These are phyloP conservation scores for Fusarium nurragi DNA, from an alignment of 2,329 filamentous ascomycete genomes.

Conservation along the genomic window DNA sequence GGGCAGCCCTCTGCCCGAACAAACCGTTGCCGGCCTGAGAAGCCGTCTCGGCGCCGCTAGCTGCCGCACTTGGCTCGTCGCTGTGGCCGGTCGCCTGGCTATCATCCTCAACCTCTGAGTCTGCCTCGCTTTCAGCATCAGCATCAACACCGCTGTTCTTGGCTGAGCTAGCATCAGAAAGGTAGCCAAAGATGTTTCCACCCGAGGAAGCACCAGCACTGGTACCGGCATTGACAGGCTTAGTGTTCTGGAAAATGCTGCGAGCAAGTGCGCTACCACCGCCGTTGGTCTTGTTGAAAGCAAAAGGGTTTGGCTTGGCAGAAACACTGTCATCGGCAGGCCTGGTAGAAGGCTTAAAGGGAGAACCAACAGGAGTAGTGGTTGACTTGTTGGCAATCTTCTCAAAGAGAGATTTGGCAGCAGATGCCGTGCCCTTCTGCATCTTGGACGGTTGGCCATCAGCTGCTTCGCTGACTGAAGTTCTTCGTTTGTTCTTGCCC, in stretches of 20 bases:
- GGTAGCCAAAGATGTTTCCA: conserved; percentile 67
- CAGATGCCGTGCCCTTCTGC: conserved; percentile 61
- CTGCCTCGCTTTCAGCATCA: conserved; percentile 58
- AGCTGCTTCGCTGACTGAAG: conserved; percentile 56
- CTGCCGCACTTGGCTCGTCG: conserved; percentile 55
- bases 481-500: conserved; percentile 64
- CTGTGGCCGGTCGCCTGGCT: conserved; percentile 56
- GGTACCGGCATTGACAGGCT: conserved; percentile 44
- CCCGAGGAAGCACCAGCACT: conserved; percentile 38
- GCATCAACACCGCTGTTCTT: conserved; percentile 63
- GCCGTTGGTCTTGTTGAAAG: conserved; percentile 50
- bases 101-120: conserved; percentile 54
- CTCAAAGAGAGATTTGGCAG: conserved; percentile 66
- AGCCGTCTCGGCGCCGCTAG: conserved; percentile 55
- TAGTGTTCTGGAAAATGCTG: conserved; percentile 56
- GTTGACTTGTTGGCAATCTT: conserved; percentile 64
- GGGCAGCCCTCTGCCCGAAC: conserved; percentile 48
- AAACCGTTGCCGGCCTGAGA: conserved; percentile 43
- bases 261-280: conserved; percentile 49
- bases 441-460: conserved; percentile 62
- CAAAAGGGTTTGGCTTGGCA: conserved; percentile 48
- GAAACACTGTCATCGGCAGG: conserved; percentile 40
- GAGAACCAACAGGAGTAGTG: conserved; percentile 46
- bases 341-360: conserved; percentile 48
- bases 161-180: conserved; percentile 65